Evolutionary conservation across 1,139 yeast genomes (phyloP), one percentile per base, ranked within the genome.

Genomic region (Candida sojae): DNA sequence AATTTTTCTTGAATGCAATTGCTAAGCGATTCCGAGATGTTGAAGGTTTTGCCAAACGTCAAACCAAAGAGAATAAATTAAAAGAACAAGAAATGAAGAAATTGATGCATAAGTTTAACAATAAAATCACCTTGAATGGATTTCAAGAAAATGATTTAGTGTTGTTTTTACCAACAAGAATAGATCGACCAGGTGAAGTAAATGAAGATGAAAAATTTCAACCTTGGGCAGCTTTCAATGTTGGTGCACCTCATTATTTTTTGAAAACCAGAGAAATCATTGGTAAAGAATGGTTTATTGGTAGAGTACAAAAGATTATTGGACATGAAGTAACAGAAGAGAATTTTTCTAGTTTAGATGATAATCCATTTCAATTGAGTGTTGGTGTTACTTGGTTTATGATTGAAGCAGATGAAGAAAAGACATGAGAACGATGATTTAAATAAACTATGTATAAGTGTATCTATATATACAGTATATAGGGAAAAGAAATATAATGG

Each of bases 151-250:
- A 86, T 17, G 97, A 91, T 61, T 69, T 89, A 56, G 96, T 89
- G 0, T 69, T 92, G 48, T 92, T 92, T 62, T 69, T 92, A 52
- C 96, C 96, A 1, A 89, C 96, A 0, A 73, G 84, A 45, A 62
- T 69, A 25, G 86, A 80, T 43, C 72, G 71, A n/a, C 45, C 34
- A 8, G 39, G 32, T 36, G 48, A 43, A 8, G 48, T 13, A 7
- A 26, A 62, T 42, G 58, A 61, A 10, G 66, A 62, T 41, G 51
- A 57, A n/a, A 40, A 46, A 44, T 21, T 34, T 23, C 85, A 83
- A 52, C 88, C 92, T 2, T 88, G 96, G 96, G 93, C 95, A 0
- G 93, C 93, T 0, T 88, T 88, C 68, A 88, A 88, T 57, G 79
- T 86, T 43, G 93, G 90, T 0, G 86, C 91, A 0, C 92, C 93